Conservation (phyloP, 139 green algal species). For the Dunaliella primolecta region DNA sequence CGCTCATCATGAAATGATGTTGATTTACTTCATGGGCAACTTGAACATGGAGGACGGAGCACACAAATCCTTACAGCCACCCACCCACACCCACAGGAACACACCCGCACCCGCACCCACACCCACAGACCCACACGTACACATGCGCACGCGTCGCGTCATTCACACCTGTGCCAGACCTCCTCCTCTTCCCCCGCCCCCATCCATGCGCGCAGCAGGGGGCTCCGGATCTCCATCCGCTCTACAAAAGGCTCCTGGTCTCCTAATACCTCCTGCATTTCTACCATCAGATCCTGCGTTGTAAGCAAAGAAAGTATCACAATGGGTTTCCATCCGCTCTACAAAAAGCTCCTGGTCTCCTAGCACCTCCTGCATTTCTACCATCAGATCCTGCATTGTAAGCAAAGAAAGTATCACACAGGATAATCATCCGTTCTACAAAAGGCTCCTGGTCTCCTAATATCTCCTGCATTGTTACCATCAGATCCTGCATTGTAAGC, state of each 20-base stretch:
- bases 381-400: background rate
- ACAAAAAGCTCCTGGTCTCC: background rate
- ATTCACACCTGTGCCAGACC: background rate
- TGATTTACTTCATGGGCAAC: too few species aligned
- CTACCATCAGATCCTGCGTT: background rate
- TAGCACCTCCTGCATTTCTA: background rate
- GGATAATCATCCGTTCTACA: background rate
- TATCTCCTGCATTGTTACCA: background rate
- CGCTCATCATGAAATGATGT: too few species aligned
- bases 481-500: background rate
- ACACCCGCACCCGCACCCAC: too few species aligned
- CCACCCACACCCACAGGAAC: too few species aligned
- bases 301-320: too few species aligned
- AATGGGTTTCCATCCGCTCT: constrained; percentile 6
- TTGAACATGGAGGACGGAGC: too few species aligned
- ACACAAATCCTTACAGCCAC: too few species aligned
- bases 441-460: background rate
- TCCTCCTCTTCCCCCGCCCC: background rate
- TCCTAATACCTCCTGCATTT: background rate
- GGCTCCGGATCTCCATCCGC: constrained; percentile 8
- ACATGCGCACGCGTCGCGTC: too few species aligned
- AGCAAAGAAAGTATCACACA: too few species aligned
- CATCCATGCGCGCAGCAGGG: background rate
- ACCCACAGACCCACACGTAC: too few species aligned
- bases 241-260: background rate